Conservation (phyloP, 2,329 filamentous ascomycete genomes). For the Fusarium mangiferae region DNA sequence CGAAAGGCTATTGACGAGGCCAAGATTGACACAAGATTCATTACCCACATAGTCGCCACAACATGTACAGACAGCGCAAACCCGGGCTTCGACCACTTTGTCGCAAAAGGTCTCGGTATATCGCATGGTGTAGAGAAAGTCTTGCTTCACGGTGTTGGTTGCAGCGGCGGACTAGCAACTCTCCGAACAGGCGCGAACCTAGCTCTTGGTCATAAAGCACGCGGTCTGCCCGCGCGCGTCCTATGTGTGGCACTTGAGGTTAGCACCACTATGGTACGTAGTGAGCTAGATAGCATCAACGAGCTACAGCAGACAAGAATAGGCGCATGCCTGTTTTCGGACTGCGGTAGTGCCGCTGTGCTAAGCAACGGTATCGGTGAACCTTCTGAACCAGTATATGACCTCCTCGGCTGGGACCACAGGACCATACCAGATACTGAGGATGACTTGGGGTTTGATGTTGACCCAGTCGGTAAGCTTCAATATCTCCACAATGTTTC, state of each 20-base stretch:
- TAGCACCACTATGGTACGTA: slow-evolving; percentile 69
- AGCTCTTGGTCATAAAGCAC: slow-evolving; percentile 69
- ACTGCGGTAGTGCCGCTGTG: slow-evolving; percentile 74
- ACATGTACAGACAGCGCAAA: slow-evolving; percentile 77
- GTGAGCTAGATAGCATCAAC: slow-evolving; percentile 72
- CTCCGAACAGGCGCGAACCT: slow-evolving; percentile 74
- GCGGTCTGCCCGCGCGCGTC: slow-evolving; percentile 69
- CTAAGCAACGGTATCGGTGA: slow-evolving; percentile 71
- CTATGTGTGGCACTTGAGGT: slow-evolving; percentile 73
- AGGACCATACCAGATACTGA: slow-evolving; percentile 70
- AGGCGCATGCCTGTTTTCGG: slow-evolving; percentile 74
- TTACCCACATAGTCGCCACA: slow-evolving; percentile 74
- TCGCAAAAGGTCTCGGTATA: slow-evolving; percentile 68
- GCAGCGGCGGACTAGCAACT: slow-evolving; percentile 70
- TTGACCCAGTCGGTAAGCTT: slow-evolving; percentile 66
- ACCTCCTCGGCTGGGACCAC: slow-evolving; percentile 74
- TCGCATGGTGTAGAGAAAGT: slow-evolving; percentile 70
- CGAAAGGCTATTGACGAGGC: slow-evolving; percentile 67
- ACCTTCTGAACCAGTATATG: slow-evolving; percentile 60
- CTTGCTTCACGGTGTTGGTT: slow-evolving; percentile 73
- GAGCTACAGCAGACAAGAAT: slow-evolving; percentile 70
- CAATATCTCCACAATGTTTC: no score
- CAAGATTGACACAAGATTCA: slow-evolving; percentile 59
- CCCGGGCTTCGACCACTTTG: slow-evolving; percentile 74
- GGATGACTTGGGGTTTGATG: slow-evolving; percentile 71